These are phyloP conservation scores for Nitzschia sp. DNA, from an alignment of 108 stramenopile species.

Conservation along the genomic window DNA sequence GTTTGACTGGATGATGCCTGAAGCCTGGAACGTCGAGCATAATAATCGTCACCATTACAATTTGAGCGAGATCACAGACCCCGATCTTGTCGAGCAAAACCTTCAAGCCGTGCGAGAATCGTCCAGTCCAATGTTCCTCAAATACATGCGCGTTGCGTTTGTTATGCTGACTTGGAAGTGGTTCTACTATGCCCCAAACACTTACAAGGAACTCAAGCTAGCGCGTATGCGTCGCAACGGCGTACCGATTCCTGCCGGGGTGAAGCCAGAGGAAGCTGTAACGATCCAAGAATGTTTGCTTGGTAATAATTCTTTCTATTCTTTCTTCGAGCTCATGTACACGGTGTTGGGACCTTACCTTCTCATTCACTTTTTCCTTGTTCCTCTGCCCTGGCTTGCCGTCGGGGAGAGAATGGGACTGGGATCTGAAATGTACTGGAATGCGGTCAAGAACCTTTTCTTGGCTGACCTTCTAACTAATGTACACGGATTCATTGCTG, in stretches of 20 bases:
- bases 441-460: conserved; percentile 61
- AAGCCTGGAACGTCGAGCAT: conserved; percentile 83
- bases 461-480: conserved; percentile 74
- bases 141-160: conserved; percentile 41
- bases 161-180: conserved; percentile 67
- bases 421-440: conserved; percentile 45
- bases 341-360: conserved; percentile 62
- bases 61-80: conserved; percentile 59
- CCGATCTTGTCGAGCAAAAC: conserved; percentile 73
- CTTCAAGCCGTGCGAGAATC: conserved; percentile 39
- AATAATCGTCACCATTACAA: conserved; percentile 71
- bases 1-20: conserved; percentile 86
- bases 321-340: conserved; percentile 41
- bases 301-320: conserved; percentile 29
- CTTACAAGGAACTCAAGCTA: conserved; percentile 67
- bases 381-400: conserved; percentile 53
- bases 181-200: conserved; percentile 79
- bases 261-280: conserved; percentile 41
- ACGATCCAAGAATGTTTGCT: conserved; percentile 42
- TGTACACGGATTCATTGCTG: conserved; percentile 63
- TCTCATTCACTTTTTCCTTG: conserved; percentile 52
- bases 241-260: conserved; percentile 26
- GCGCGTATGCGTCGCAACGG: conserved; percentile 43
- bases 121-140: conserved; percentile 39
- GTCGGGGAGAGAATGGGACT: conserved; percentile 35